phyloP scores from a whole-genome alignment of 2,329 filamentous ascomycete species.

The Aspergillus aculeatinus region DNA sequence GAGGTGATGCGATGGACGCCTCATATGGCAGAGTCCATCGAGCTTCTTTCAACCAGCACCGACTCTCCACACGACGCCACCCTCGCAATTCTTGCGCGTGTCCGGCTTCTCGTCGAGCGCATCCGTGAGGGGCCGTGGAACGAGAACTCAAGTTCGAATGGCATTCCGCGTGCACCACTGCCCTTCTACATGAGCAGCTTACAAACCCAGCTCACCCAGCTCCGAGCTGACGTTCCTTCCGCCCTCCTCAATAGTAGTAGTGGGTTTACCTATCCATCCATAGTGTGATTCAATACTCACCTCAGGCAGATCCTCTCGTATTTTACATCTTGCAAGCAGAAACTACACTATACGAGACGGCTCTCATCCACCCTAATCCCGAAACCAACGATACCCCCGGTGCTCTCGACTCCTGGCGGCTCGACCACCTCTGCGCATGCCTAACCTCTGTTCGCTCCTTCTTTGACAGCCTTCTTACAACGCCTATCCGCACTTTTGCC shows the following conservation, averaged over 20 bases:
- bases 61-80: conserved; percentile 52
- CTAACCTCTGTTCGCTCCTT: background rate
- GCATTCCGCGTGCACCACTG: background rate
- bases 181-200: background rate
- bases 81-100: conserved; percentile 32
- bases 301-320: background rate
- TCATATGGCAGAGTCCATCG: conserved; percentile 57
- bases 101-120: conserved; percentile 9
- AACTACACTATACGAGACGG: background rate
- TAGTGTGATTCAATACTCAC: background rate
- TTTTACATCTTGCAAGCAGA: background rate
- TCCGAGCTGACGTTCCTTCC: background rate
- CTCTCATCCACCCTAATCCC: background rate
- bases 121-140: conserved; percentile 1
- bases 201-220: background rate
- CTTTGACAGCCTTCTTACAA: background rate
- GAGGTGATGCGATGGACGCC: conserved; percentile 57
- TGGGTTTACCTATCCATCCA: background rate
- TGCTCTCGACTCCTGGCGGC: background rate
- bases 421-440: background rate
- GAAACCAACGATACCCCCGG: background rate
- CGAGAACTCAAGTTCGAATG: background rate
- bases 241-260: background rate
- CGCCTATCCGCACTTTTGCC: background rate
- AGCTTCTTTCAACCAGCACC: conserved; percentile 44